phyloP scores from a whole-genome alignment of 495 filamentous ascomycete species.

The Hypoxylon lienhwacheense region DNA sequence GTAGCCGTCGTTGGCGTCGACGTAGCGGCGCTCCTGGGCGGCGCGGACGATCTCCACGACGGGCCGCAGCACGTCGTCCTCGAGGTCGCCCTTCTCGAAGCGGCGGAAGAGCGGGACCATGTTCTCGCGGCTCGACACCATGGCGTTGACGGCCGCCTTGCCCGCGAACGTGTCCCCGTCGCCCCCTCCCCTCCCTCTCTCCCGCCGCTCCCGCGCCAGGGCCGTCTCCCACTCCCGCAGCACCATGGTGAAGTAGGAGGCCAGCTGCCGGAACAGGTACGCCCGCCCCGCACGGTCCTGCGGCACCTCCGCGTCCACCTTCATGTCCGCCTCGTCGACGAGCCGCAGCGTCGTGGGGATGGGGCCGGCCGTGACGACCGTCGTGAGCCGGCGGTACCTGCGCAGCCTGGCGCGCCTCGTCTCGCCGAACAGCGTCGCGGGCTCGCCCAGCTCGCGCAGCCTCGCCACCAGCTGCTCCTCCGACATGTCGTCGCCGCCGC shows the following conservation, averaged over 20 bases:
- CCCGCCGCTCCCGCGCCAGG: constrained; percentile 70
- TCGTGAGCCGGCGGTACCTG: constrained; percentile 65
- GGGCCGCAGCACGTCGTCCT: constrained; percentile 75
- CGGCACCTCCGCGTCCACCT: constrained; percentile 65
- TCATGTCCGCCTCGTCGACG: constrained; percentile 84
- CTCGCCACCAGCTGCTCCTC: constrained; percentile 69
- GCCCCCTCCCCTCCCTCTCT: too few relatives aligned
- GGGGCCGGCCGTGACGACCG: constrained; percentile 53
- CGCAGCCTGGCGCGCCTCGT: constrained; percentile 65
- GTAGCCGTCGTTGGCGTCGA: constrained; percentile 96
- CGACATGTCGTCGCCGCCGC: constrained; percentile 63
- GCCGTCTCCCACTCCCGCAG: constrained; percentile 83
- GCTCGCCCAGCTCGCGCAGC: constrained; percentile 72
- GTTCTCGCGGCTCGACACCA: constrained; percentile 79
- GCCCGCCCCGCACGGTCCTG: constrained; percentile 57
- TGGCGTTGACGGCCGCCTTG: constrained; percentile 73
- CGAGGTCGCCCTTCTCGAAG: constrained; percentile 77
- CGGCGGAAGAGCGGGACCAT: constrained; percentile 89
- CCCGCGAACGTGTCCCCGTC: constrained; percentile 71
- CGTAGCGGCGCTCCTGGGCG: constrained; percentile 86
- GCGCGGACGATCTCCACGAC: constrained; percentile 92
- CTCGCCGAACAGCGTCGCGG: constrained; percentile 80
- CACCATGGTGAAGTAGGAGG: constrained; percentile 91
- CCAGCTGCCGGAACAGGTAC: constrained; percentile 82
- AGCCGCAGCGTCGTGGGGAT: constrained; percentile 71